Base-by-base conservation (phyloP, 1,284 basidiomycete species). In the Sanghuangporus sanghuang region DNA sequence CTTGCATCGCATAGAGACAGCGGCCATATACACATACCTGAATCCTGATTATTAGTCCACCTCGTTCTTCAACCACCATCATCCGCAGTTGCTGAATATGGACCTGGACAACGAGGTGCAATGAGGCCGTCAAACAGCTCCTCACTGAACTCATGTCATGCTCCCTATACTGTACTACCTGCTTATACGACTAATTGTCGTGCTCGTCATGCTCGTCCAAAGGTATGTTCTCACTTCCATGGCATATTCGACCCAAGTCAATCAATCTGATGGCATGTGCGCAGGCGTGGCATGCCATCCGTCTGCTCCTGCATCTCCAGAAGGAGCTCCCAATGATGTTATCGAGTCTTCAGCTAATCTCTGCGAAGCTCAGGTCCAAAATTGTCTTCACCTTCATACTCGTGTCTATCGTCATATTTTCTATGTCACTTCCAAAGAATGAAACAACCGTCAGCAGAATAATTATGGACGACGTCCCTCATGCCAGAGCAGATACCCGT, bases 241-340 rank as follows among this genome's bases (percentile, higher is more conserved):
- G 2, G 16, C 21, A 2, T 9, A n/a, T 14, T 38, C 6, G 50
- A 5, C 11, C 40, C 27, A 32, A 32, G 27, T 32, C 5, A 6
- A 11, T 42, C 12, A 42, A n/a, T 42, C n/a, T 42, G 5, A 16
- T 14, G 16, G 5, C 44, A 46, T 46, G 44, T 7, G 21, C 21
- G n/a, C 40, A 62, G 61, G 14, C 49, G 0, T 50, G 53, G 61
- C 61, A 62, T 38, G 54, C 61, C 14, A 53, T 62, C 14, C 23
- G 56, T n/a, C 61, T 40, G 46, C 14, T 55, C 16, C 53, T 46
- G 2, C 46, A 38, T n/a, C 27, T 49, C 18, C 27, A 21, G 55
- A 11, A 42, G n/a, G 53, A 57, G 54, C 16, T 11, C 32, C 32
- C 7, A 6, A 9, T 0, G 12, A 62, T 12, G 53, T 39, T 7